Conservation (phyloP, 176 grass and related monocot species). For the Oryza nivara region DNA sequence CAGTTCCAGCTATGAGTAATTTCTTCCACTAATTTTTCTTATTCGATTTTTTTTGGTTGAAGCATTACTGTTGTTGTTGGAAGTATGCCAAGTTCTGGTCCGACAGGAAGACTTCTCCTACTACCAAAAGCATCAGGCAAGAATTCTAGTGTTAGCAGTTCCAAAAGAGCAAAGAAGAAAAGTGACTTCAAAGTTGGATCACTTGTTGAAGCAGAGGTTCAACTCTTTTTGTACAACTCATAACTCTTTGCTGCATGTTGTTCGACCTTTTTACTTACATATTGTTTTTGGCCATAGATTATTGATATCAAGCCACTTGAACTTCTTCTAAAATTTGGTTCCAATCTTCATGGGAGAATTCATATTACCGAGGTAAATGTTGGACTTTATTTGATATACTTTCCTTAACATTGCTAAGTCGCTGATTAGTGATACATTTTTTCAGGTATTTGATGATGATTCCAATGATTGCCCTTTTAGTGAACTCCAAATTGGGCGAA, state of each 20-base stretch:
- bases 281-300: conserved; percentile 52
- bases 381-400: conserved; percentile 23
- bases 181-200: conserved; percentile 70
- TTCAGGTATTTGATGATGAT: conserved; percentile 72
- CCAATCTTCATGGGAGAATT: conserved; percentile 71
- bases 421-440: conserved; percentile 32
- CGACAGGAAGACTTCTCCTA: conserved; percentile 79
- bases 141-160: conserved; percentile 45
- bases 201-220: conserved; percentile 84
- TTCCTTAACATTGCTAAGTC: conserved; percentile 37
- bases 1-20: conserved; percentile 5
- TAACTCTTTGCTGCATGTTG: conserved; percentile 27
- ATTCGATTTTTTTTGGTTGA: conserved; percentile 26
- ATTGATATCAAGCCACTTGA: conserved; percentile 87
- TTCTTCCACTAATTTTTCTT: conserved; percentile 11
- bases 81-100: conserved; percentile 56
- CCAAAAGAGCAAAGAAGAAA: conserved; percentile 74
- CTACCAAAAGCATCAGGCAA: conserved; percentile 60
- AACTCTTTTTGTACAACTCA: conserved; percentile 31
- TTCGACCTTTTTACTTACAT: conserved; percentile 13
- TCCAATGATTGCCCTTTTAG: conserved; percentile 67
- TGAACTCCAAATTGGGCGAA: conserved; percentile 69
- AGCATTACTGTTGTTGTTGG: conserved; percentile 79
- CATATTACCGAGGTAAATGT: conserved; percentile 89
- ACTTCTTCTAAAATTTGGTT: conserved; percentile 72